These are phyloP conservation scores for Phylloporus sp. DNA, from an alignment of 1,284 basidiomycete species.

Conservation along the genomic window DNA sequence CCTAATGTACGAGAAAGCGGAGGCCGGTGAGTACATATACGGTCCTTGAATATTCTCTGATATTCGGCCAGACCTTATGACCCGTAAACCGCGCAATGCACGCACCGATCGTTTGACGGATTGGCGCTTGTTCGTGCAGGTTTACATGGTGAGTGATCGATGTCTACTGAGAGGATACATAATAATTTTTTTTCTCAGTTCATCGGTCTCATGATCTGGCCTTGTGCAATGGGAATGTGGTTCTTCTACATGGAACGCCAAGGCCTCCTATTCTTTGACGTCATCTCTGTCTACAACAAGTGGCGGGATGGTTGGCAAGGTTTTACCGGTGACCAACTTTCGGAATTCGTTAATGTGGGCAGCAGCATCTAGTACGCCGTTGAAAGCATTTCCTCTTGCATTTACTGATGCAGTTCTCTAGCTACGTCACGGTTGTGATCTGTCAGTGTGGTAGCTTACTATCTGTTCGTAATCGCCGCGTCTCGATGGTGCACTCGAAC, in stretches of 20 bases:
- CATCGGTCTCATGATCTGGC: conserved; percentile 51
- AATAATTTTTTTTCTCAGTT: conserved; percentile 35
- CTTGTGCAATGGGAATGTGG: conserved; percentile 47
- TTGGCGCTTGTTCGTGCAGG: conserved; percentile 39
- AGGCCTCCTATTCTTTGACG: conserved; percentile 40
- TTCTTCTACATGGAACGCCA: conserved; percentile 42
- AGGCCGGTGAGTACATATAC: conserved; percentile 31
- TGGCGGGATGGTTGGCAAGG: conserved; percentile 42
- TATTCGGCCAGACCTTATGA: conserved; percentile 44
- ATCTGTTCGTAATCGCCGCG: conserved; percentile 37
- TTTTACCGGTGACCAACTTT: conserved; percentile 31
- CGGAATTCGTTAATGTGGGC: conserved; percentile 38
- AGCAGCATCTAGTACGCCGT: conserved; percentile 45
- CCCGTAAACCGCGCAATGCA: conserved; percentile 67
- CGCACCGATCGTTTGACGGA: conserved; percentile 55
- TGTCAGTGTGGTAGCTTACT: conserved; percentile 40
- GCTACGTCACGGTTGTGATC: conserved; percentile 46
- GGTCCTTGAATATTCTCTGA: conserved; percentile 8
- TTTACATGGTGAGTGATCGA: conserved; percentile 27
- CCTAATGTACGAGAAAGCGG: conserved; percentile 43
- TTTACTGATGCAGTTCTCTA: conserved; percentile 16
- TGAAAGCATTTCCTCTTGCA: conserved; percentile 22
- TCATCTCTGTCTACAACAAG: conserved; percentile 45
- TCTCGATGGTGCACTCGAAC: conserved; percentile 39
- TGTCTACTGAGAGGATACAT: conserved; percentile 1